Conservation (phyloP, 768 basidiomycete species). For the Termitomyces sp. region DNA sequence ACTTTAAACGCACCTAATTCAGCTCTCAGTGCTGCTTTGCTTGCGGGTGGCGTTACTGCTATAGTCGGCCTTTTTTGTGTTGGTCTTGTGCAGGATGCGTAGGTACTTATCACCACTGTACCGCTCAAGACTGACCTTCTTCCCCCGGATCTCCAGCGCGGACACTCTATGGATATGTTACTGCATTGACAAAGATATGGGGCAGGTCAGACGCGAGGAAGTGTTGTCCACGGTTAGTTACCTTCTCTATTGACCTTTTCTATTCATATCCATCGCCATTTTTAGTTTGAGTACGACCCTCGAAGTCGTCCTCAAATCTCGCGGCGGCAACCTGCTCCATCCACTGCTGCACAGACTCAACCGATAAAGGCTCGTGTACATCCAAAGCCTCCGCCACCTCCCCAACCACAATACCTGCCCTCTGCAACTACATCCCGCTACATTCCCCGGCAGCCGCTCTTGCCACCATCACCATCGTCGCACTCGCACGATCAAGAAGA, state of each 20-base stretch:
- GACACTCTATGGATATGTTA: slow-evolving; percentile 44
- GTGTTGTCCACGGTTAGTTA: slow-evolving; percentile 32
- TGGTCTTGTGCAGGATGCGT: slow-evolving; percentile 70
- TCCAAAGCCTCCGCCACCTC: slow-evolving; percentile 3
- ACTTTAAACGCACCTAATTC: slow-evolving; percentile 63
- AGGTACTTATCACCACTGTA: slow-evolving; percentile 13
- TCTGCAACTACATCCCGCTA: slow-evolving; percentile 18
- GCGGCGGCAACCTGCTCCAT: slow-evolving; percentile 4
- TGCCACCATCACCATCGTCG: slow-evolving; percentile 13
- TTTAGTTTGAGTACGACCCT: slow-evolving; percentile 30
- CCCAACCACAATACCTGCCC: slow-evolving; percentile 16
- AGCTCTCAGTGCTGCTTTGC: slow-evolving; percentile 67
- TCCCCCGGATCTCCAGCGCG: slow-evolving; percentile 21
- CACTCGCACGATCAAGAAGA: slow-evolving; percentile 23
- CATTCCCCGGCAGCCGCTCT: slow-evolving; percentile 21
- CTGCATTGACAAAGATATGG: slow-evolving; percentile 42
- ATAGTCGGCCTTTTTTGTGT: slow-evolving; percentile 81
- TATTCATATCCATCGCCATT: background rate
- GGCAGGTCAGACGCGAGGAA: slow-evolving; percentile 33
- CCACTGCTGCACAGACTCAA: background rate
- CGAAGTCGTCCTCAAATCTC: slow-evolving; percentile 10
- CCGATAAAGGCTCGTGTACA: slow-evolving; percentile 6
- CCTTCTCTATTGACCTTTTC: background rate
- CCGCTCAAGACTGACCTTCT: background rate
- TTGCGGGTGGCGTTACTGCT: slow-evolving; percentile 76